These are phyloP conservation scores for Recurvomyces mirabilis DNA, from an alignment of 495 filamentous ascomycete species.

Conservation along the genomic window DNA sequence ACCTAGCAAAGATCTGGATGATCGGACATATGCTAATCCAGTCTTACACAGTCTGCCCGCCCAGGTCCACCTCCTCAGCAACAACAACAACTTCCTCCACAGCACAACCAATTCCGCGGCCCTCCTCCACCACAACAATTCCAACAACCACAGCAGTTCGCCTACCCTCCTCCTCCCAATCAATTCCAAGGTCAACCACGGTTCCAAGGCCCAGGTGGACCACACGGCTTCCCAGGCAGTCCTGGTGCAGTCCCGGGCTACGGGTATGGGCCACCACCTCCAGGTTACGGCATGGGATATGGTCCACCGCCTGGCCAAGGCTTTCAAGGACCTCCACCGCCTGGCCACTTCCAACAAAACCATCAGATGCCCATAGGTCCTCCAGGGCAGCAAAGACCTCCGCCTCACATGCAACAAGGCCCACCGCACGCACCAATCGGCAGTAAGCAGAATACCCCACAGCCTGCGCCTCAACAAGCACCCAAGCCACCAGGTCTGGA, in stretches of 20 bases:
- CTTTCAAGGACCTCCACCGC: slow-evolving; percentile 45
- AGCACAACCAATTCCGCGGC: slow-evolving; percentile 20
- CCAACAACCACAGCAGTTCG: slow-evolving; percentile 27
- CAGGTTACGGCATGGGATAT: slow-evolving; percentile 20
- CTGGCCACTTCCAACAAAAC: slow-evolving; percentile 26
- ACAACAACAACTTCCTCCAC: slow-evolving; percentile 33
- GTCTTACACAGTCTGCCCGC: slow-evolving; percentile 10
- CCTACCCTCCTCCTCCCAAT: slow-evolving; percentile 18
- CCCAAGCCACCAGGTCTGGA: slow-evolving; percentile 8
- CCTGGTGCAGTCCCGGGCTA: slow-evolving; percentile 39
- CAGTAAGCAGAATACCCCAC: slow-evolving; percentile 19
- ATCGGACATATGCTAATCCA: too few species aligned
- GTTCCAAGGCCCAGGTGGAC: slow-evolving; percentile 36
- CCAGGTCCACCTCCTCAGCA: slow-evolving; percentile 25
- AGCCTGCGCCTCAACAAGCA: slow-evolving; percentile 9
- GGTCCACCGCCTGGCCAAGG: slow-evolving; percentile 51
- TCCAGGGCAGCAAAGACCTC: slow-evolving; percentile 25
- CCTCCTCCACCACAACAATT: slow-evolving; percentile 18
- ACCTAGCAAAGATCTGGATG: too few species aligned
- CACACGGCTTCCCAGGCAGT: slow-evolving; percentile 52
- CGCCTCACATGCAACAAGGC: slow-evolving; percentile 40
- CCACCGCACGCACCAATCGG: slow-evolving; percentile 36
- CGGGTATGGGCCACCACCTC: slow-evolving; percentile 41
- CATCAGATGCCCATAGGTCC: slow-evolving; percentile 31
- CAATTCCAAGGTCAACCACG: slow-evolving; percentile 27